Percentiles rank a stretch among this genome's conserved stretches.
phyloP scores from a whole-genome alignment of 306 rosid species.

The Mucuna pruriens region DNA sequence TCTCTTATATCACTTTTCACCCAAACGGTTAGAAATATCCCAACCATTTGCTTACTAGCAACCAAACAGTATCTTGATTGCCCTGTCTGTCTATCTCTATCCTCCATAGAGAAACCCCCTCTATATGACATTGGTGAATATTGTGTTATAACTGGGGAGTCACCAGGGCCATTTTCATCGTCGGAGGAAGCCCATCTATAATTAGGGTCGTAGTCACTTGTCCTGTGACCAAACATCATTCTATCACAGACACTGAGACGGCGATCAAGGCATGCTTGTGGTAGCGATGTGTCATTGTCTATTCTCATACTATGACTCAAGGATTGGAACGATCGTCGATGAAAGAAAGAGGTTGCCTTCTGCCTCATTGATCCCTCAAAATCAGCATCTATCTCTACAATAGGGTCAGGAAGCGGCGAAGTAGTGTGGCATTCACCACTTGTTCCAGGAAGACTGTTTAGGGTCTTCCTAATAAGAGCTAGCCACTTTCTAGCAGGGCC shows the following conservation, averaged over 20 bases:
- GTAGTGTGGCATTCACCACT: conserved; percentile 75
- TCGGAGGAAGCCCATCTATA: conserved; percentile 87
- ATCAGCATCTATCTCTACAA: conserved; percentile 85
- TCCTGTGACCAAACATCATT: conserved; percentile 70
- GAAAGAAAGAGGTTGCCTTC: conserved; percentile 83
- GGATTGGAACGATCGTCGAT: conserved; percentile 91
- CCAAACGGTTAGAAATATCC: conserved; percentile 91
- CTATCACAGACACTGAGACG: conserved; percentile 86
- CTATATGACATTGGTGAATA: conserved; percentile 70
- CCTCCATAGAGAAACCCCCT: conserved; percentile 72
- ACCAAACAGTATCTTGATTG: conserved; percentile 87
- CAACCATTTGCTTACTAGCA: conserved; percentile 99
- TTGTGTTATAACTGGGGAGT: conserved; percentile 64
- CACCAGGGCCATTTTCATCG: conserved; percentile 78
- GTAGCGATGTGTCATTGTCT: conserved; percentile 76
- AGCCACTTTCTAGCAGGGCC: conserved; percentile 99
- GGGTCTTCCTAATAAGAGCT: conserved; percentile 83
- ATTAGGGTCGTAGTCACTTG: conserved; percentile 83
- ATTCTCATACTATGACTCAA: conserved; percentile 95
- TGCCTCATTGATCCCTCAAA: conserved; percentile 88
- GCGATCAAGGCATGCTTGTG: conserved; percentile 79
- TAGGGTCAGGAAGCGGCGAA: conserved; percentile 89
- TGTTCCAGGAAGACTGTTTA: conserved; percentile 89
- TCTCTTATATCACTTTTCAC: conserved; percentile 82
- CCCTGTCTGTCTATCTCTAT: conserved; percentile 74